A percentile compares a stretch with the other conserved stretches of the same genome.
phyloP scores from a whole-genome alignment of 192 early-diverging fungal genomes.

The Coemansia interrupta region DNA sequence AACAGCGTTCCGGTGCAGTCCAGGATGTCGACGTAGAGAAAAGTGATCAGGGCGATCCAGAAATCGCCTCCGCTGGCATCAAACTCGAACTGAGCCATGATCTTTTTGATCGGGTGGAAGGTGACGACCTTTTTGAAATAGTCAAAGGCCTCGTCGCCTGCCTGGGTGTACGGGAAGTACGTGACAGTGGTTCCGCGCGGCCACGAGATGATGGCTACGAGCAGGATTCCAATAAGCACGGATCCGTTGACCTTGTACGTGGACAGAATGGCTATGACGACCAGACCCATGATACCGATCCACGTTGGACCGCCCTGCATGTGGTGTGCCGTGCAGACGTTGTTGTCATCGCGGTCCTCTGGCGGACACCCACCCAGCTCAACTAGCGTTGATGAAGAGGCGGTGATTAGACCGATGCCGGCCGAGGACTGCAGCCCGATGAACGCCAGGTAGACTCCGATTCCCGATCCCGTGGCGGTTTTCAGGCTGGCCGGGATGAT shows the following conservation, averaged over 20 bases:
- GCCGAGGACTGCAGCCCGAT: constrained; percentile 78
- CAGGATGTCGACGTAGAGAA: constrained; percentile 83
- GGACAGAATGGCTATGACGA: constrained; percentile 64
- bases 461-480: constrained; percentile 70
- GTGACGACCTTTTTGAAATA: constrained; percentile 70
- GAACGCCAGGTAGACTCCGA: constrained; percentile 74
- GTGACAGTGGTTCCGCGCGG: constrained; percentile 64
- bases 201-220: constrained; percentile 72
- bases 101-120: constrained; percentile 62
- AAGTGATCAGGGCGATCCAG: constrained; percentile 80
- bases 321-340: constrained; percentile 56
- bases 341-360: constrained; percentile 56
- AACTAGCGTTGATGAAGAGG: constrained; percentile 64
- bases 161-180: constrained; percentile 68
- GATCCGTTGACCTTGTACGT: constrained; percentile 67
- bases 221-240: constrained; percentile 67
- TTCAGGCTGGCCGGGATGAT: constrained; percentile 69
- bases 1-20: constrained; percentile 85
- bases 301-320: constrained; percentile 65
- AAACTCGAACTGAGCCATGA: constrained; percentile 62
- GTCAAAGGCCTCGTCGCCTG: constrained; percentile 62
- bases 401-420: constrained; percentile 72
- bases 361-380: constrained; percentile 66
- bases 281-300: constrained; percentile 70
- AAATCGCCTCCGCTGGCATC: constrained; percentile 58